These are phyloP conservation scores for Xerocomellus dryophilus DNA, from an alignment of 768 basidiomycete genomes.

Conservation along the genomic window DNA sequence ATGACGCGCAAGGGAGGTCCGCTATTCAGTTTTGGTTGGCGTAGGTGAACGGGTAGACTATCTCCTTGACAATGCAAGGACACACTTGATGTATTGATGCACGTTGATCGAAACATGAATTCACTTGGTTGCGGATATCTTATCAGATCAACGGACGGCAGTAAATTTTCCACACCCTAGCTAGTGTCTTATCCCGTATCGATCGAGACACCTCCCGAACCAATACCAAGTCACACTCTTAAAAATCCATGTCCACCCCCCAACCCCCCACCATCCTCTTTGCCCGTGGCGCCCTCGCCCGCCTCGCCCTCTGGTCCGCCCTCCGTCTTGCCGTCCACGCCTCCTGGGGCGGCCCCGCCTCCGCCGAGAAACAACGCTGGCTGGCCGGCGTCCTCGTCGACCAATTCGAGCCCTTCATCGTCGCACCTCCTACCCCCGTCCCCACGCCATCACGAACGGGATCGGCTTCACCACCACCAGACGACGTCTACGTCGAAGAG, in stretches of 20 bases:
- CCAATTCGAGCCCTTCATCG: slow-evolving; percentile 60
- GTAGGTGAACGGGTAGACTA: neutral
- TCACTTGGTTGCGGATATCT: neutral
- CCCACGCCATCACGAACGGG: neutral
- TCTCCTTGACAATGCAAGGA: neutral
- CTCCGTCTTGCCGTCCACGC: slow-evolving; percentile 84
- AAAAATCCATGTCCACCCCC: slow-evolving; percentile 27
- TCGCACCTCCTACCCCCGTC: slow-evolving; percentile 20
- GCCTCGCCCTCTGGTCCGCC: slow-evolving; percentile 81
- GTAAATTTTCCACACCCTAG: neutral
- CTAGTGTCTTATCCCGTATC: neutral
- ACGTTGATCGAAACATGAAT: neutral
- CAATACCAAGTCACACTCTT: too few relatives aligned
- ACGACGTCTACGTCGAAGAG: slow-evolving; percentile 77
- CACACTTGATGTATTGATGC: neutral
- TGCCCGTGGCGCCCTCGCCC: slow-evolving; percentile 81
- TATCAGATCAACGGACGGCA: neutral
- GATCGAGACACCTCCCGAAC: neutral
- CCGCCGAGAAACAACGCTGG: slow-evolving; percentile 76
- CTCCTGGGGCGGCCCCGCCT: slow-evolving; percentile 80
- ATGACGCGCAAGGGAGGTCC: neutral
- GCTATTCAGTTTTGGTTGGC: neutral
- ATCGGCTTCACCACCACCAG: slow-evolving; percentile 33
- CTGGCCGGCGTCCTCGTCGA: slow-evolving; percentile 79
- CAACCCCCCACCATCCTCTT: slow-evolving; percentile 62